Conservation (phyloP, 2,329 filamentous ascomycete genomes). For the Fusarium algeriense region DNA sequence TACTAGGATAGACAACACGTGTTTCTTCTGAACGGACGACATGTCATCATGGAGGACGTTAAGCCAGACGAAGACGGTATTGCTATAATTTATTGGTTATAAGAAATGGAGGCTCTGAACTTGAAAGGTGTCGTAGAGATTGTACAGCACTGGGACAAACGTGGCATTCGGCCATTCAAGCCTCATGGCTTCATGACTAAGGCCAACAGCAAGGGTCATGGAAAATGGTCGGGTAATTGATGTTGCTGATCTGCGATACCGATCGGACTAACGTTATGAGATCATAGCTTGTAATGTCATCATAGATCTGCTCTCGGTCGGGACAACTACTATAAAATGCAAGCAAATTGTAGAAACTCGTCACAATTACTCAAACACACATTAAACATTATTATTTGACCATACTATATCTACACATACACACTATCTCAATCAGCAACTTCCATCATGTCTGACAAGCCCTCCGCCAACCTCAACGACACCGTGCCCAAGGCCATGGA, state of each 20-base stretch:
- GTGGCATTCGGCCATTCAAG: neutral
- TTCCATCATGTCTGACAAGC: conserved; percentile 29
- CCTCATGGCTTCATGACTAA: conserved; percentile 14
- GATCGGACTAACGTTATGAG: conserved; percentile 5
- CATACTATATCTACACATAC: neutral
- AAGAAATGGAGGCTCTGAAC: no score
- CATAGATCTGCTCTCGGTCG: neutral
- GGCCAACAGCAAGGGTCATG: neutral
- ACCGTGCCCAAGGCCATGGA: conserved; percentile 59
- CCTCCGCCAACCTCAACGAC: neutral
- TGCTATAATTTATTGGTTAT: no score
- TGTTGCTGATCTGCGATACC: neutral
- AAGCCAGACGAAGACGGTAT: no score
- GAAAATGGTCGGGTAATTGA: conserved; percentile 1
- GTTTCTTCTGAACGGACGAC: no score
- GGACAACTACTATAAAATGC: conserved; percentile 3
- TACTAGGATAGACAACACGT: no score
- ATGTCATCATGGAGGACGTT: no score
- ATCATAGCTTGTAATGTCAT: conserved; percentile 14
- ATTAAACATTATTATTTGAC: neutral
- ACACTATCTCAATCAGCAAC: rapidly evolving
- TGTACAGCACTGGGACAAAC: no score
- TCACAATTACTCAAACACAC: neutral
- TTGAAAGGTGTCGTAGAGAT: no score
- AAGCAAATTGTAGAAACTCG: neutral